Evolutionary conservation across 2,329 filamentous ascomycete genomes (phyloP), one percentile per base, ranked within the genome.

Genomic region (Fonsecaea erecta): DNA sequence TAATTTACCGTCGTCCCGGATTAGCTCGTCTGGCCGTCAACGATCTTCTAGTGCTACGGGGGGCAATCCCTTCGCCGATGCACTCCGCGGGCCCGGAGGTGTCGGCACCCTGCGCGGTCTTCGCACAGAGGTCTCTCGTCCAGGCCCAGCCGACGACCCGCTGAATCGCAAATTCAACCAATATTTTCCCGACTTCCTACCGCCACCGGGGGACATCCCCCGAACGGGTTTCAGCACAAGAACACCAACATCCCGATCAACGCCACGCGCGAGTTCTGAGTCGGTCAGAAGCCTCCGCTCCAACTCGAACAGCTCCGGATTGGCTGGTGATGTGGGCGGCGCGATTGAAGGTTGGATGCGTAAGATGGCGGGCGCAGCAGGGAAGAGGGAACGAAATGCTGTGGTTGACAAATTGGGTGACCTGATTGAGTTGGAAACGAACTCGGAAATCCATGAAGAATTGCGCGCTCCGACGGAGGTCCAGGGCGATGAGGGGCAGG

Each of bases 331-430:
- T 68, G 89, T 96, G 9, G 93, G 93, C 1, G 90, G 92, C 5
- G 90, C 90, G 1, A 88, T 98, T 32, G 95, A 98, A 78, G 90
- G 89, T 0, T 99, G 95, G 93, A 82, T 98, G 65, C 85, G 93
- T 66, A 92, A 92, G 68, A 88, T 96, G 40, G 92, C 67, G 1
- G 63, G 64, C 12, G 60, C 54, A 14, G 12, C 43, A 30, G 57
- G 43, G 30, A 67, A 67, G 37, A 54, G 64, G 14, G 57, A 67
- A 35, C 52, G 68, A 24, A 52, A 53, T 32, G 65, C 56, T 1
- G 48, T 54, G 2, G 59, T 65, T 16, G 61, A 64, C 24, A 65
- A 63, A 14, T 71, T 74, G 58, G 77, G 77, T 9, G 80, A 81
- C 68, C 69, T 81, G 30, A 81, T 81, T 18, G 80, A 81, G 64